Base-by-base conservation (phyloP, 1,284 basidiomycete species). In the Malassezia globosa region DNA sequence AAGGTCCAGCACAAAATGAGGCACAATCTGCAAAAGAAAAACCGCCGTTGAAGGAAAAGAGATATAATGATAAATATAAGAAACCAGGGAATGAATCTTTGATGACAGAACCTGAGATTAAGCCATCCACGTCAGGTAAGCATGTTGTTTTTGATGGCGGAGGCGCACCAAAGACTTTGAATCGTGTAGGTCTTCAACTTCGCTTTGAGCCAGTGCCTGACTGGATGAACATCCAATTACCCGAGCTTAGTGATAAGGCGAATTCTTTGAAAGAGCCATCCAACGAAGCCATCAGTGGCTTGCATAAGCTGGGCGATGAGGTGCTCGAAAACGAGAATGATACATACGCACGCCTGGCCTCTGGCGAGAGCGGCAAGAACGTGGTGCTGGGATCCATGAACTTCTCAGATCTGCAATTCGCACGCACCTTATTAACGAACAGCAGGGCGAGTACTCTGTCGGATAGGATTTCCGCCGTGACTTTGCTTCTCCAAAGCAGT, bases 381-480 rank as follows among this genome's bases (percentile, higher is more conserved):
- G 14, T 62, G 51, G 35, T 52, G 50, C 25, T 68, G 31, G 66
- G 66, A 22, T 58, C 62, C 3, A 48, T 69, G 18, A 59, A 58
- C 29, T 48, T 63, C 7, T 63, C 62, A 2, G 68, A 71, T 34
- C 62, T 66, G 7, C 60, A 61, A n/a, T 71, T 71, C 52, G 66
- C 69, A 6, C 56, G 60, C 26, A 62, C 64, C 13, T 57, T 71
- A 11, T 55, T 71, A 10, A 59, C 56, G 1, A 60, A 58, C 33
- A 63, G 57, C 40, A 60, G 58, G 6, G 65, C 65, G 7, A 63
- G 64, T 22, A 97, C 94, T 1, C 80, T 95, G 18, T 87, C 87
- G 21, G 94, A 97, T 72, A 79, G 87, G 54, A 82, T 97, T 1
- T 88, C 87, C 50, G 94, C 94, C 0, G 76, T 97, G 43, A 88